Evolutionary conservation across 225 moss, liverwort and hornwort genomes (phyloP).

Genomic region (Polytrichum formosum): DNA sequence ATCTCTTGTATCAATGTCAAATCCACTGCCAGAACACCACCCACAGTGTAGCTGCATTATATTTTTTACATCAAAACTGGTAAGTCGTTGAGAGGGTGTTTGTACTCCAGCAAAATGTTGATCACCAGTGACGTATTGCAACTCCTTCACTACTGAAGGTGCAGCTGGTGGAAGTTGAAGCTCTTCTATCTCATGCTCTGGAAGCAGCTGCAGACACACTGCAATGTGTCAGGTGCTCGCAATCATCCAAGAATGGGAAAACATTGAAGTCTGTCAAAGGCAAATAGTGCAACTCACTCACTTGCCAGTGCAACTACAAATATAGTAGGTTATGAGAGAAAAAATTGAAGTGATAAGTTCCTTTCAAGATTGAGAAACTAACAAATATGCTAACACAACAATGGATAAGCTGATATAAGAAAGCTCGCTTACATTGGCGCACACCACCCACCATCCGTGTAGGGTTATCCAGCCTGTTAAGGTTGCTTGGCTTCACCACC

Average conservation of each 20-base stretch:
- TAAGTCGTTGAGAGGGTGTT: constrained; percentile 24
- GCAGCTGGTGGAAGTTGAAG: constrained; percentile 45
- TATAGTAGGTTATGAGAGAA: too few species aligned
- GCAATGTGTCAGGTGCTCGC: constrained; percentile 14
- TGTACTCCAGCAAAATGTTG: constrained; percentile 36
- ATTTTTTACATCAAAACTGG: constrained; percentile 58
- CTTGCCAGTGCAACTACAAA: too few species aligned
- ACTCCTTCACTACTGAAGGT: constrained; percentile 39
- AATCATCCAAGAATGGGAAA: too few species aligned
- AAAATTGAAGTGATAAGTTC: not conserved
- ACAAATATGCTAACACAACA: not conserved
- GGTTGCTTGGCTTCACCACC: constrained; percentile 43
- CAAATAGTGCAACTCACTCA: too few species aligned
- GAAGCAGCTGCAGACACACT: constrained; percentile 85
- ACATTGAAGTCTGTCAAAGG: too few species aligned
- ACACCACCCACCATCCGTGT: constrained; percentile 43
- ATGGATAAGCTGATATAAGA: not conserved
- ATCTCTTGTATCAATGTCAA: constrained; percentile 65
- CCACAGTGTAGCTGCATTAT: constrained; percentile 83
- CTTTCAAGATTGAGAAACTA: not conserved
- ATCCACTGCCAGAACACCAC: constrained; percentile 75
- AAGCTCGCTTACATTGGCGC: constrained; percentile 40
- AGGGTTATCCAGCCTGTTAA: constrained; percentile 78
- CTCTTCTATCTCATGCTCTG: constrained; percentile 47
- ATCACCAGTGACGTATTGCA: constrained; percentile 45